Evolutionary conservation across 2,329 filamentous ascomycete genomes (phyloP).

Genomic region (Albifimbria verrucaria): DNA sequence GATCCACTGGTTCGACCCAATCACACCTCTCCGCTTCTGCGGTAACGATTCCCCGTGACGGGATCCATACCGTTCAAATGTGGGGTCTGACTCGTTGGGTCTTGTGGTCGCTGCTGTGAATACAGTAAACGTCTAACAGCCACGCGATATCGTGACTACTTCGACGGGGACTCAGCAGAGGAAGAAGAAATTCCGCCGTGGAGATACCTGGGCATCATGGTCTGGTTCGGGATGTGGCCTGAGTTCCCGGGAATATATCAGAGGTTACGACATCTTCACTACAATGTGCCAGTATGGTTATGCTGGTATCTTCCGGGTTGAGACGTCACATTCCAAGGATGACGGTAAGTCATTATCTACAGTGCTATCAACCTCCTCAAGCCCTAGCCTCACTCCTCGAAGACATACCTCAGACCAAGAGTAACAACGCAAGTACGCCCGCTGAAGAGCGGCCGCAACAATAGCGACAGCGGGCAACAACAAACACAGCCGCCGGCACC

Average conservation of each 20-base stretch:
- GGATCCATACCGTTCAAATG: not conserved
- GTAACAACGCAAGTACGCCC: constrained; percentile 21
- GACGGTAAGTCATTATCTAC: constrained; percentile 48
- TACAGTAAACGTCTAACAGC: constrained; percentile 78
- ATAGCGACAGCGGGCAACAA: not conserved
- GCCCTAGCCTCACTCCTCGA: constrained; percentile 22
- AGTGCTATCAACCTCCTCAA: constrained; percentile 38
- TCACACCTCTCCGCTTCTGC: constrained; percentile 37
- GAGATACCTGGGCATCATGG: constrained; percentile 71
- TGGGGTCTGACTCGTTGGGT: constrained; percentile 64
- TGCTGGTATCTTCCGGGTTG: constrained; percentile 82
- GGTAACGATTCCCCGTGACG: not conserved
- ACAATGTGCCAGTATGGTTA: constrained; percentile 91
- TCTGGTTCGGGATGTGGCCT: constrained; percentile 83
- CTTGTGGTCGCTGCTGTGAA: constrained; percentile 86
- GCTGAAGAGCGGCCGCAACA: not conserved
- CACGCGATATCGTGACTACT: constrained; percentile 52
- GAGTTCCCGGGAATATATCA: constrained; percentile 83
- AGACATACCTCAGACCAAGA: constrained; percentile 26
- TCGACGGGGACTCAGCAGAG: constrained; percentile 51
- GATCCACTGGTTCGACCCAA: constrained; percentile 56
- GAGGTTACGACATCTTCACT: constrained; percentile 86
- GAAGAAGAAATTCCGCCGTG: constrained; percentile 73
- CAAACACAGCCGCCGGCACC: not conserved
- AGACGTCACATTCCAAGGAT: constrained; percentile 49